Base-by-base conservation (phyloP, 768 basidiomycete genomes). In the Kwoniella botswanensis region DNA sequence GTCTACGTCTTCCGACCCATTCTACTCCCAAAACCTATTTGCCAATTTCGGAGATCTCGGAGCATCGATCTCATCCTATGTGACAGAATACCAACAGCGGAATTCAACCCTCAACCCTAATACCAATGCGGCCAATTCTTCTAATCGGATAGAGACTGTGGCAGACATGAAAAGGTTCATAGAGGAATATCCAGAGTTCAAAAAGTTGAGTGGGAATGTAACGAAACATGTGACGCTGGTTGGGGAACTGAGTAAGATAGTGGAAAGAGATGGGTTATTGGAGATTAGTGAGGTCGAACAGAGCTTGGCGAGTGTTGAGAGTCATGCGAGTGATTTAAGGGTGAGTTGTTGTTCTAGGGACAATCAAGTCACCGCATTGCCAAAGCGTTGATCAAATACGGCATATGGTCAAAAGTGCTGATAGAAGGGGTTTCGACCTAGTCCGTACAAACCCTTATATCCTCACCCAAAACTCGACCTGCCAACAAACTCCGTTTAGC, bases 151-250 rank as follows among this genome's bases (percentile, higher is more conserved):
- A 72, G 94, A 95, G 78, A 98, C 96, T 0, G 94, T 98, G 68
- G 84, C 87, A 4, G 97, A 99, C 76, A 99, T 99, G 97, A 98
- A 98, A 83, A 89, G 88, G 10, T 96, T 96, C 76, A 92, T 99
- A 2, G 97, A 99, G 82, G 95, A 98, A 77, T 99, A 96, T 84
- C 97, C 97, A 1, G 97, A 99, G 83, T 98, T 98, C 79, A 88
- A 91, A 75, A 95, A 95, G 82, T 87, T 99, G 41, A 94, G 97
- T 1, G 95, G 95, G 10, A 99, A 99, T 82, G 97, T 99, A 41
- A 96, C 93, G 86, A 99, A 98, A 84, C 97, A 98, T 78, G 97
- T 98, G 22, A 93, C 96, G 7, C 85, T 99, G 24, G 97, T 99
- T 0, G 96, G 97, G 13, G 97, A 99, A 82, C 87, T 99, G 71